Conservation (phyloP, 2,329 filamentous ascomycete genomes). For the Achaetomium macrosporum region DNA sequence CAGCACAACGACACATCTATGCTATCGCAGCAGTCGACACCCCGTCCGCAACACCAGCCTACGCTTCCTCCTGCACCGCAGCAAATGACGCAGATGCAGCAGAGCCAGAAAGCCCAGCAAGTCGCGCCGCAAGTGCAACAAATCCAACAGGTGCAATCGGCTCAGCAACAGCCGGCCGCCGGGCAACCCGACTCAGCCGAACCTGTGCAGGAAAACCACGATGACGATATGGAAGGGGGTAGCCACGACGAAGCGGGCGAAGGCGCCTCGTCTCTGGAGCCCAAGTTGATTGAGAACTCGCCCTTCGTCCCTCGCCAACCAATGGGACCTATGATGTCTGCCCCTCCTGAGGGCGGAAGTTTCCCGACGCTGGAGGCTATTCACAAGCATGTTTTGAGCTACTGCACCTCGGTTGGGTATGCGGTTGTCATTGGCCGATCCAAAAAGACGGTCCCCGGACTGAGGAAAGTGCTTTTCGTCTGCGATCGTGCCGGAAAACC, state of each 20-base stretch:
- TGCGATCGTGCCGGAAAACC: conserved; percentile 61
- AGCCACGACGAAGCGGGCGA: conserved; percentile 43
- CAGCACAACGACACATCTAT: conserved; percentile 36
- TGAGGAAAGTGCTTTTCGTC: conserved; percentile 63
- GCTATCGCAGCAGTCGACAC: conserved; percentile 37
- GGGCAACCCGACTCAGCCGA: conserved; percentile 17
- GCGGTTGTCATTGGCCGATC: conserved; percentile 63
- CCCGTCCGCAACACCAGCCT: conserved; percentile 29
- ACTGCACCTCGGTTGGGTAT: conserved; percentile 62
- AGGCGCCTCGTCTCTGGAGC: conserved; percentile 39
- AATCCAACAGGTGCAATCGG: conserved; percentile 30
- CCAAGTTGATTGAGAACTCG: conserved; percentile 43
- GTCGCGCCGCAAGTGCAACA: conserved; percentile 18
- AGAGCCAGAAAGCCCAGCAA: conserved; percentile 27
- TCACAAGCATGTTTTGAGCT: conserved; percentile 57
- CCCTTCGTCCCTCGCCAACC: conserved; percentile 49
- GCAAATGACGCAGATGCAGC: conserved; percentile 36
- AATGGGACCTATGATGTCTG: conserved; percentile 55
- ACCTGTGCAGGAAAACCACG: conserved; percentile 35
- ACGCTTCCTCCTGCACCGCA: conserved; percentile 26
- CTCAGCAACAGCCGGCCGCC: conserved; percentile 13
- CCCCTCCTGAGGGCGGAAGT: conserved; percentile 58
- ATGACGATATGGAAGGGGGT: conserved; percentile 50
- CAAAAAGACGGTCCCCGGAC: conserved; percentile 60
- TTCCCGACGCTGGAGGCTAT: conserved; percentile 60